Evolutionary conservation across 2,329 filamentous ascomycete genomes (phyloP).

Genomic region (Penicillium crustosum): DNA sequence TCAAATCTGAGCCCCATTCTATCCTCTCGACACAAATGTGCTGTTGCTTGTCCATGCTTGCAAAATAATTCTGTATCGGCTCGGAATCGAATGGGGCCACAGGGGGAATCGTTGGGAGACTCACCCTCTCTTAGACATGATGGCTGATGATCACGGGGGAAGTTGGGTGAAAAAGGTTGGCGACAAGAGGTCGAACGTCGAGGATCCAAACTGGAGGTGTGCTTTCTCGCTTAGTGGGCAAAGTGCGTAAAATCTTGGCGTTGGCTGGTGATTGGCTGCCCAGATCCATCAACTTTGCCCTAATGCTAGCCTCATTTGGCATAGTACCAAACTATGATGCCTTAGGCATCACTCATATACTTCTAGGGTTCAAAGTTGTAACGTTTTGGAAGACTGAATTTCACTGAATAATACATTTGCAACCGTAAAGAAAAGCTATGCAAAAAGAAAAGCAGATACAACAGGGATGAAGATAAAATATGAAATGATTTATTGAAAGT

Average conservation of each 20-base stretch:
- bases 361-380: neutral
- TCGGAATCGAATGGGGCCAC: constrained; percentile 17
- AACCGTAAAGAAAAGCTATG: constrained; percentile 3
- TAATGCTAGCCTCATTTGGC: constrained; percentile 37
- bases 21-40: constrained; percentile 10
- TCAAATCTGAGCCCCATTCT: constrained; percentile 6
- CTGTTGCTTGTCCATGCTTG: constrained; percentile 7
- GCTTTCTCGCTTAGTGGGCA: constrained; percentile 49
- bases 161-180: constrained; percentile 38
- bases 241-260: constrained; percentile 46
- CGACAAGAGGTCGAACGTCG: constrained; percentile 33
- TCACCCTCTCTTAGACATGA: constrained; percentile 55
- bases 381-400: neutral
- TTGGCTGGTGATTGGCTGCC: constrained; percentile 25
- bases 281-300: constrained; percentile 29
- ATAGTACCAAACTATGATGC: neutral
- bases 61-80: constrained; percentile 13
- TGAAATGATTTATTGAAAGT: constrained; percentile 9
- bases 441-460: constrained; percentile 6
- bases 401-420: constrained; percentile 10
- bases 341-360: constrained; percentile 6
- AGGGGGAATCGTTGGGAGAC: constrained; percentile 26
- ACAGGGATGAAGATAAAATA: constrained; percentile 4
- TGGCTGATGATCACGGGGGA: constrained; percentile 44
- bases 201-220: constrained; percentile 27